Base-by-base conservation (phyloP, 140 eudicot species). In the Oenanthe javanica region DNA sequence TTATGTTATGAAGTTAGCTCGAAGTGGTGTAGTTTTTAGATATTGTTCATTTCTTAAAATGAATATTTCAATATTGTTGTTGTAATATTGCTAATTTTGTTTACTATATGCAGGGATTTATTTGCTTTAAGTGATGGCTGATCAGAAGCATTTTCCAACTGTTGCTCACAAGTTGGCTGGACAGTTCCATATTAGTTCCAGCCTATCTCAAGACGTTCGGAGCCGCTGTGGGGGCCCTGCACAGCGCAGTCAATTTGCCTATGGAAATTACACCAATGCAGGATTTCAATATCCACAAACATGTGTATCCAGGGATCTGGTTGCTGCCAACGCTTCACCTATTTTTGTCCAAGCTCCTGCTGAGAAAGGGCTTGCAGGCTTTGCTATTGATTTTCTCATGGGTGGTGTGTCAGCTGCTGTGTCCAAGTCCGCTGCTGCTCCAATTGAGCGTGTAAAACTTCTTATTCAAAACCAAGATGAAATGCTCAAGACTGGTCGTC, bases 381-480 rank as follows among this genome's bases (percentile, higher is more conserved):
- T 71, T 71, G 76, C 76, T 13, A 71, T 40, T 71, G 76, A 71
- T 71, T 71, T 71, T 71, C 76, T 71, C n/a, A 72, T 72, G 76
- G 76, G 76, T 72, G 76, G 76, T 38, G 76, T 72, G 15, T 72
- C 76, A 18, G 76, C 76, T 42, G 76, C 76, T 40, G 76, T 71
- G 50, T 71, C 76, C 46, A 71, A 71, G 47, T 40, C 76, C 5
- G 76, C 76, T 40, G 76, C 76, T 15, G 76, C 83, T 81, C 83
- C 83, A 1, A 81, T 81, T 72, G 83, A 81, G 74, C 83, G 83
- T 61, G 83, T 83, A 11, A 83, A 83, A 43, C 80, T 83, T 47
- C 67, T 83, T 79, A 83, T 83, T 16, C 86, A 83, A 51, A 83
- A 83, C 67, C 86, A 83, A 78, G 83, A 83, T 64, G 86, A 84